Evolutionary conservation across 495 filamentous ascomycete genomes (phyloP), one percentile per base, ranked within the genome.

Genomic region (Mycothermus thermophilus): DNA sequence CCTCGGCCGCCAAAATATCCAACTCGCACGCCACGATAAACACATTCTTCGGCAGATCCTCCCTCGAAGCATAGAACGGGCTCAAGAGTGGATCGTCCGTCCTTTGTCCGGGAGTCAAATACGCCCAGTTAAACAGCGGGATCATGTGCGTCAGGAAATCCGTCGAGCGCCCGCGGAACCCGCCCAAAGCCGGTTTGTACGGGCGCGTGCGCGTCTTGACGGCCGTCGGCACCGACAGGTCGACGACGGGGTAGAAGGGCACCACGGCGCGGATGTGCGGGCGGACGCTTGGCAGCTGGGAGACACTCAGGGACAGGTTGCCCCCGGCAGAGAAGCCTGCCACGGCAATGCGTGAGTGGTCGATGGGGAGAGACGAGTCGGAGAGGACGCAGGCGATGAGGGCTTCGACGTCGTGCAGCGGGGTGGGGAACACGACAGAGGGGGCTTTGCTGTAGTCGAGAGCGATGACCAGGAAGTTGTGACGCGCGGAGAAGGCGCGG

Each of bases 11-110:
- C 14, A 63, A 42, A 38, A 59, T 47, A 21, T 78, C 45, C 51
- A 73, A 21, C 66, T 78, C 61, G 57, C 57, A 48, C 51, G 60
- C 43, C 51, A 78, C 39, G 58, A 75, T 40, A 54, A 72, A 59
- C 0, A 63, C 44, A 22, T 49, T 46, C 24, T 33, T 32, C 3
- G 58, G 58, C 1, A 62, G 38, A 5, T 30, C n/a, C 4, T 55
- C 47, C 5, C 46, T 38, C 14, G 27, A 23, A 0, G 50, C 51
- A 25, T 54, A 57, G 23, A 37, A 22, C 0, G 61, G 53, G 8
- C 51, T 56, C 8, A 64, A 34, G 15, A 55, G 32, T 19, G 56
- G 44, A 10, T 63, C 41, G 2, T 30, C 32, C n/a, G 39, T 24
- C 8, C 41, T 24, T 13, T 34, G 16, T 0, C 57, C 54, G 0